Conservation (phyloP, 108 stramenopile genomes). For the Pelagomonas calceolata region DNA sequence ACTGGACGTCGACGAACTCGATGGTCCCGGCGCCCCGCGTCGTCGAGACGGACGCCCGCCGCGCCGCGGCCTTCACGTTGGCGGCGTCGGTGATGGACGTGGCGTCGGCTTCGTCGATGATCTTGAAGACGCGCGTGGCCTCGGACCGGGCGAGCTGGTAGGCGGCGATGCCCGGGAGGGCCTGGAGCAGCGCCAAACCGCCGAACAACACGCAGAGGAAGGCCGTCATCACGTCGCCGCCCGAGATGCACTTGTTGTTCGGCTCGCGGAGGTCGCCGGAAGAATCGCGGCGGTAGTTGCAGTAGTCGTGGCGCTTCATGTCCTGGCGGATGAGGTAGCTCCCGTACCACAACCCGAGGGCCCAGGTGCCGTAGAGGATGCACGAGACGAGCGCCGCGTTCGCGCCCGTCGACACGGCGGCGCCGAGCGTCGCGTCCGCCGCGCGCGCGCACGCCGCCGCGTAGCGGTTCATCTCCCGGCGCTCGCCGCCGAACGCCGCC, state of each 20-base stretch:
- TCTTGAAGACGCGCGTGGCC: background rate
- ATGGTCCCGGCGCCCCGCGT: conserved; percentile 22
- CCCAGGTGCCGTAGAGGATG: background rate
- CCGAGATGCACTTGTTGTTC: background rate
- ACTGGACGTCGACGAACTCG: conserved; percentile 20
- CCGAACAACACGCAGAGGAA: conserved; percentile 22
- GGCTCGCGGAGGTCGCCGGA: background rate
- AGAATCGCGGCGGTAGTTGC: background rate
- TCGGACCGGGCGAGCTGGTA: background rate
- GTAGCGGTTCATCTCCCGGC: conserved; percentile 17
- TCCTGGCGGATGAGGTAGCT: background rate
- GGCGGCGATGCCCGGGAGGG: background rate
- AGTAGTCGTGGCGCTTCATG: background rate
- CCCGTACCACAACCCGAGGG: background rate
- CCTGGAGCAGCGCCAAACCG: conserved; percentile 11
- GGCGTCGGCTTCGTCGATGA: background rate
- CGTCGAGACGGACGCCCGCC: background rate
- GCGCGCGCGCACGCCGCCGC: background rate
- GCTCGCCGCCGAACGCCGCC: conserved; percentile 40
- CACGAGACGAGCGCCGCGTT: background rate
- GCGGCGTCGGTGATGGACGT: background rate
- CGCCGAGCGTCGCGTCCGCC: background rate
- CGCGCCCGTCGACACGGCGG: background rate
- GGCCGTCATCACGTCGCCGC: conserved; percentile 14
- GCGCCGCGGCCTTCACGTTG: background rate